Conservation (phyloP, 2,329 filamentous ascomycete species). For the Botryotinia convoluta region DNA sequence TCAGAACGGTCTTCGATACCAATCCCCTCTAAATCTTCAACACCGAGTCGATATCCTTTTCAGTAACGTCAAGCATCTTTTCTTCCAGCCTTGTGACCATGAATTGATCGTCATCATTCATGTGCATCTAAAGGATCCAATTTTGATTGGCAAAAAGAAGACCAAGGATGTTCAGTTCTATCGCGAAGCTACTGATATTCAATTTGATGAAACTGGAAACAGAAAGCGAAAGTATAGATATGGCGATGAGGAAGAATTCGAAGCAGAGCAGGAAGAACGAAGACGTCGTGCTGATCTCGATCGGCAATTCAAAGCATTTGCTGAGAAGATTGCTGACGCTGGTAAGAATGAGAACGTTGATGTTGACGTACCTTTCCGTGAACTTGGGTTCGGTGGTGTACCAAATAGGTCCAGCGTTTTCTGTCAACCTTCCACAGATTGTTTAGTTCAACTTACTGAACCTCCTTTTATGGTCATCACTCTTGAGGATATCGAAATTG, state of each 20-base stretch:
- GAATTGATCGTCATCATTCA: conserved; percentile 98
- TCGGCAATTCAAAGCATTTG: conserved; percentile 91
- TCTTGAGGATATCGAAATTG: conserved; percentile 91
- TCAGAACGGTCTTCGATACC: conserved; percentile 96
- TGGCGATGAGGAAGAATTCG: conserved; percentile 97
- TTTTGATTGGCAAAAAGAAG: conserved; percentile 97
- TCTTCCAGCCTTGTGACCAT: conserved; percentile 96
- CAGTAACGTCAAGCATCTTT: conserved; percentile 96
- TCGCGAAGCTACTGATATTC: conserved; percentile 94
- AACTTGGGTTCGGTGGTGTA: conserved; percentile 95
- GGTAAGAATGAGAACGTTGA: conserved; percentile 86
- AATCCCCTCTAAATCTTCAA: conserved; percentile 74
- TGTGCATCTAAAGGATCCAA: conserved; percentile 95
- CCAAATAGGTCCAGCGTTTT: conserved; percentile 94
- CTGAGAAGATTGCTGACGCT: conserved; percentile 95
- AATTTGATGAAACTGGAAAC: conserved; percentile 98
- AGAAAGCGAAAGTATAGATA: conserved; percentile 96
- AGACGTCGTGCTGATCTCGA: conserved; percentile 88
- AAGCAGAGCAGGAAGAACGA: conserved; percentile 96
- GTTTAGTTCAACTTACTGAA: conserved; percentile 93
- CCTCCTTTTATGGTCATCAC: conserved; percentile 96
- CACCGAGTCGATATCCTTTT: conserved; percentile 92
- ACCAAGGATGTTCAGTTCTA: conserved; percentile 99
- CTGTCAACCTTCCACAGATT: conserved; percentile 94
- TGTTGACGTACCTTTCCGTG: conserved; percentile 94